Percentiles rank a stretch among this genome's conserved stretches.
Conservation (phyloP, 2,329 filamentous ascomycete species). For the Penicillium capsulatum region DNA sequence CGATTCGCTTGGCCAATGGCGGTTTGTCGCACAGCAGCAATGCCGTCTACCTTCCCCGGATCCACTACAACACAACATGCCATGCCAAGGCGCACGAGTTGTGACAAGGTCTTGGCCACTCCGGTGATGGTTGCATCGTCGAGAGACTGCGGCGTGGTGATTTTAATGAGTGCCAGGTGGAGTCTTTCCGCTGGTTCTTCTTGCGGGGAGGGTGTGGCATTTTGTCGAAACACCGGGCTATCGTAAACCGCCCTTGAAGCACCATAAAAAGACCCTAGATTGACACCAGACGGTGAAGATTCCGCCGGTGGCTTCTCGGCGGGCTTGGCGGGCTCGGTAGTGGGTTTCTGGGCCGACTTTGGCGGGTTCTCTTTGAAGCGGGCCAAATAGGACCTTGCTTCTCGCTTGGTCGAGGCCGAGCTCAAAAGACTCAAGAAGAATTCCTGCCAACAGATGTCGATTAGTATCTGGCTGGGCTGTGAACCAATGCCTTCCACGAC, state of each 20-base stretch:
- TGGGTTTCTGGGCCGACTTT: constrained; percentile 32
- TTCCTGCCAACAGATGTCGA: constrained; percentile 53
- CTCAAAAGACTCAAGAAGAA: constrained; percentile 82
- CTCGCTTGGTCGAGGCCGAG: constrained; percentile 84
- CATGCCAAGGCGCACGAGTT: constrained; percentile 77
- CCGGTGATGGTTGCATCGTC: constrained; percentile 66
- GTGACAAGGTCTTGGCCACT: constrained; percentile 76
- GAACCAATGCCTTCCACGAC: constrained; percentile 4
- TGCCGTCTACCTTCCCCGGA: constrained; percentile 48
- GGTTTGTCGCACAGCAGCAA: constrained; percentile 40
- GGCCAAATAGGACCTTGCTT: constrained; percentile 86
- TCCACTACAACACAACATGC: constrained; percentile 80
- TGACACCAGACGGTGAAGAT: constrained; percentile 48
- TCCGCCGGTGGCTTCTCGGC: constrained; percentile 13
- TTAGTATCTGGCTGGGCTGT: constrained; percentile 4
- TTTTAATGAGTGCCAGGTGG: constrained; percentile 81
- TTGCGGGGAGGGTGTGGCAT: constrained; percentile 42
- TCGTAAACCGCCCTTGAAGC: constrained; percentile 55
- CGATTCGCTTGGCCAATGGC: constrained; percentile 65
- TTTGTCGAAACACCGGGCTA: constrained; percentile 58
- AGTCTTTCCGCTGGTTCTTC: constrained; percentile 47
- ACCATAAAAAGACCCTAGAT: constrained; percentile 58
- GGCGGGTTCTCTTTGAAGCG: constrained; percentile 61
- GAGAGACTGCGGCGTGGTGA: constrained; percentile 68
- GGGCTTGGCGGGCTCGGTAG: constrained; percentile 27